Conservation (phyloP, 208 protist genomes). For the Balamuthia mandrillaris region DNA sequence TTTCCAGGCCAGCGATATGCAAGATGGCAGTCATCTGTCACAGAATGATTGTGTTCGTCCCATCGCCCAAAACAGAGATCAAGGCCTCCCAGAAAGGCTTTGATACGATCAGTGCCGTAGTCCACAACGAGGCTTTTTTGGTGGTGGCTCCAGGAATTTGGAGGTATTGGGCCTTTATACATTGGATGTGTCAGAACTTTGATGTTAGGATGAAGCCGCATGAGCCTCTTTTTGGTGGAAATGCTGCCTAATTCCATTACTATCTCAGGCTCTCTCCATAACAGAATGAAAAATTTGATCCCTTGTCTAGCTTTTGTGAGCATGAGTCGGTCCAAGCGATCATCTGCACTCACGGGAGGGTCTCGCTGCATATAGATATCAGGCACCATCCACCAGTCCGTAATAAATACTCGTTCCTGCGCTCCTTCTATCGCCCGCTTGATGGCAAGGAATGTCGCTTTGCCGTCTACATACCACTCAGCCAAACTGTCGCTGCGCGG, state of each 20-base stretch:
- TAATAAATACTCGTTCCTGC: conserved; percentile 29
- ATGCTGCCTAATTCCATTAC: conserved; percentile 9
- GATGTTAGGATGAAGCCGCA: conserved; percentile 11
- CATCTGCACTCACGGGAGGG: not conserved
- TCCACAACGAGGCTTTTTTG: conserved; percentile 25
- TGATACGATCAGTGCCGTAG: conserved; percentile 14
- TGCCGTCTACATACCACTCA: conserved; percentile 26
- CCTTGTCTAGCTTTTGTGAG: conserved; percentile 42
- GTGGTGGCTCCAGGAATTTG: conserved; percentile 1
- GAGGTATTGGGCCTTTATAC: not conserved
- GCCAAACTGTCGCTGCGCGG: conserved; percentile 1
- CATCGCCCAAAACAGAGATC: conserved; percentile 4
- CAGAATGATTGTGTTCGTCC: not conserved
- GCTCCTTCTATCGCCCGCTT: not conserved
- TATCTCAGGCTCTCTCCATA: conserved; percentile 33
- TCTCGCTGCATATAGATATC: conserved; percentile 45
- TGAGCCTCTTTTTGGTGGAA: not conserved
- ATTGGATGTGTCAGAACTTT: not conserved
- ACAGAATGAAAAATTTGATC: conserved; percentile 10
- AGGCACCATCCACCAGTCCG: conserved; percentile 35
- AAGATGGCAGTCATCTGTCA: not conserved
- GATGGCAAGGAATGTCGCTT: not conserved
- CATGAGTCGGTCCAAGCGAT: conserved; percentile 51
- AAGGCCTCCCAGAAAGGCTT: conserved; percentile 13
- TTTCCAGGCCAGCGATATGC: not conserved